Conservation (phyloP, 2,329 filamentous ascomycete genomes). For the Mycosphaerella arachidis region DNA sequence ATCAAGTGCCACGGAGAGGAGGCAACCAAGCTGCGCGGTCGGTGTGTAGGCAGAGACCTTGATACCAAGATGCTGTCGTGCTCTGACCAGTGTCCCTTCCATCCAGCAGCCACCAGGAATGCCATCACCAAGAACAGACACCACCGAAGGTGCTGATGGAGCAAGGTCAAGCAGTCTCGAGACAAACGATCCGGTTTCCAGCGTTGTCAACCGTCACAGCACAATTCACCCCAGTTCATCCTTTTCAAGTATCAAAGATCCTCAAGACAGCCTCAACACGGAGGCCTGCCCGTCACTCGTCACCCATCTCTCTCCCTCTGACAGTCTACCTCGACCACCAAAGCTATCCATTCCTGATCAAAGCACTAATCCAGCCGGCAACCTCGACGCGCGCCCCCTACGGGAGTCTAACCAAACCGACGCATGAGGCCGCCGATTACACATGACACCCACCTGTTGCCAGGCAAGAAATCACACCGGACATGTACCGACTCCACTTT, state of each 20-base stretch:
- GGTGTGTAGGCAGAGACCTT: constrained; percentile 44
- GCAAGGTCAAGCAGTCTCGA: constrained; percentile 20
- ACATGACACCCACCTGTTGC: constrained; percentile 1
- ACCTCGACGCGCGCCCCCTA: constrained; percentile 70
- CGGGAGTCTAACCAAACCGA: constrained; percentile 71
- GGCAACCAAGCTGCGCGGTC: constrained; percentile 33
- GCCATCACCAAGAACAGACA: constrained; percentile 22
- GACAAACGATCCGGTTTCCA: constrained; percentile 31
- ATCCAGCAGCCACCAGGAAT: constrained; percentile 4
- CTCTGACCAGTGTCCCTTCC: constrained; percentile 20
- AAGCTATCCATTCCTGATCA: constrained; percentile 59
- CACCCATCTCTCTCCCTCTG: constrained; percentile 47
- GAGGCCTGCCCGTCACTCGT: constrained; percentile 48
- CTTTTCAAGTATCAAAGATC: constrained; percentile 35
- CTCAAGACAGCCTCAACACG: constrained; percentile 47
- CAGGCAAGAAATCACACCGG: constrained; percentile 23
- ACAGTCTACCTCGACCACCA: constrained; percentile 37
- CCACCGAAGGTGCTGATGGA: constrained; percentile 32
- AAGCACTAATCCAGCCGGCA: constrained; percentile 66
- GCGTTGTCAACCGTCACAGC: constrained; percentile 31
- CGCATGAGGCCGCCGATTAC: constrained; percentile 61
- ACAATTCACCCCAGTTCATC: constrained; percentile 11
- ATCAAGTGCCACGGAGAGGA: constrained; percentile 31
- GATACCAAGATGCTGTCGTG: constrained; percentile 13
- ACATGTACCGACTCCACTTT: constrained; percentile 33